Base-by-base conservation (phyloP, 2,329 filamentous ascomycete species). In the Scopulariopsis brevicaulis region DNA sequence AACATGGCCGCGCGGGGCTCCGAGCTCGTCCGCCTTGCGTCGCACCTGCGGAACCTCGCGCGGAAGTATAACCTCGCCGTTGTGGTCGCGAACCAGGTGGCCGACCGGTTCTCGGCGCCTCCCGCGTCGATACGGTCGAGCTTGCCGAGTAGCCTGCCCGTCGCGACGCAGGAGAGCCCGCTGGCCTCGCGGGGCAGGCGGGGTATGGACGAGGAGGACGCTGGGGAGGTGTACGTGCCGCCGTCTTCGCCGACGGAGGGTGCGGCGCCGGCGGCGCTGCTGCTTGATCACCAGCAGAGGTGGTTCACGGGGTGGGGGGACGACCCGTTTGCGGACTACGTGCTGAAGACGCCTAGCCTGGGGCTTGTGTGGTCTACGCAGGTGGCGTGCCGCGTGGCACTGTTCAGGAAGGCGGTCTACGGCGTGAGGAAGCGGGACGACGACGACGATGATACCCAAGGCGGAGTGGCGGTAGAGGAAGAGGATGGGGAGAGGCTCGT, bases 251-350 rank as follows among this genome's bases (percentile, higher is more conserved):
- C 65, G 57, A 62, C 64, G 2, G 68, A 69, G 52, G 59, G 64
- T 11, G 66, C 70, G 15, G 66, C 69, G 1, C 73, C 73, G 0
- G 71, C 78, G 14, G 82, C 85, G 0, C 77, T 96, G 43, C 80
- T 83, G 35, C 81, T 96, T 10, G 86, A 95, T 64, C 89, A 96
- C 70, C 93, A 97, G 71, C 90, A 96, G 69, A 82, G 89, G 51
- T 96, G 92, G 83, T 96, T 96, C 72, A 95, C 92, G 4, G 92
- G 94, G 62, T 96, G 94, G 93, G 91, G 93, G 24, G 89, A 96
- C 69, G 78, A 84, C 58, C 74, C 78, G 18, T 65, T 71, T 28
- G 69, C 73, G 22, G 66, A 72, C 14, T 69, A 74, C 54, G 70
- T 73, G 28, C 72, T 87, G 58, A 97, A 96, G 72, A 96, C 89